These are phyloP conservation scores for Albizia julibrissin DNA, from an alignment of 306 rosid genomes.

Conservation along the genomic window DNA sequence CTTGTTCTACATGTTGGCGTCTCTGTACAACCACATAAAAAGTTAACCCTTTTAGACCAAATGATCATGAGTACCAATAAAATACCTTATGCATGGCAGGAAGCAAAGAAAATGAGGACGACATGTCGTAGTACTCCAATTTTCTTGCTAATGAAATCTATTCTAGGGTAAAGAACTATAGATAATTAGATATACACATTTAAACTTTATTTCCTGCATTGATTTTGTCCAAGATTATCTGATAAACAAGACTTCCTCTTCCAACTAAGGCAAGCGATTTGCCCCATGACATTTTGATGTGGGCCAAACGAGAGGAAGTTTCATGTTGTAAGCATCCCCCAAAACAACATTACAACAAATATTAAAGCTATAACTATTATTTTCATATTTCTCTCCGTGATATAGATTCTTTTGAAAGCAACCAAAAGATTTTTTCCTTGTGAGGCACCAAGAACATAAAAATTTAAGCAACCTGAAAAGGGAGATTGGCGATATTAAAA, in stretches of 20 bases:
- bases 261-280: neutral
- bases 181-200: too few relatives aligned
- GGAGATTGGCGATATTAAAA: neutral
- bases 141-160: neutral
- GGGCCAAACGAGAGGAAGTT: neutral
- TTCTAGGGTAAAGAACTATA: neutral
- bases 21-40: conserved; percentile 54
- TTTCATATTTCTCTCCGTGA: neutral
- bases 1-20: conserved; percentile 81
- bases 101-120: conserved; percentile 2
- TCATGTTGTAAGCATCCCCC: neutral
- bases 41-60: conserved; percentile 4
- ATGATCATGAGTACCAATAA: neutral
- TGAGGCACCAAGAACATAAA: neutral
- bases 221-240: neutral
- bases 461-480: neutral
- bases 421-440: conserved; percentile 4
- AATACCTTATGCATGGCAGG: neutral
- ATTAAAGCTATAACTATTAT: neutral
- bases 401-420: neutral
- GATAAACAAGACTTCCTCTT: conserved; percentile 16
- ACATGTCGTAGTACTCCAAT: neutral
- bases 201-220: neutral
- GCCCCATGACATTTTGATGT: neutral
- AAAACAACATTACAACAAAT: neutral